phyloP scores from a whole-genome alignment of 2,329 filamentous ascomycete genomes.

The Mariannaea sp. region DNA sequence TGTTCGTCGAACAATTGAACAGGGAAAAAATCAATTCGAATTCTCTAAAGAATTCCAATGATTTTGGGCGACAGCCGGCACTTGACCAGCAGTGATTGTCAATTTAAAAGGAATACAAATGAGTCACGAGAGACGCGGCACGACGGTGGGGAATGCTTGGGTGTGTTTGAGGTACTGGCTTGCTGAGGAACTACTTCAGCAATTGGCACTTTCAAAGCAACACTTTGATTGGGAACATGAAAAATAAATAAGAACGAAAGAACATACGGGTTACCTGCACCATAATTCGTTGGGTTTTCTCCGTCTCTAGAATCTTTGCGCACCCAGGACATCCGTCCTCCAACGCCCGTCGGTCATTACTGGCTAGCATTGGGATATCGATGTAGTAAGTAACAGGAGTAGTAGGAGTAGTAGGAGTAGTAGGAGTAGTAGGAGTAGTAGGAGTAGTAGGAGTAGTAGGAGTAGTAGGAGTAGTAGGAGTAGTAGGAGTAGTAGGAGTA shows the following conservation, averaged over 20 bases:
- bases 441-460: no score
- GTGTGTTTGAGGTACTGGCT: not conserved
- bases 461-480: no score
- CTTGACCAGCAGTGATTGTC: not conserved
- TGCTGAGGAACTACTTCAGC: not conserved
- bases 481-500: no score
- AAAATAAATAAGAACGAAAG: not conserved
- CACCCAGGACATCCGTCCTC: constrained; percentile 27
- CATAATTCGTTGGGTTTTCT: constrained; percentile 19
- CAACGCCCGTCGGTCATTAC: not conserved
- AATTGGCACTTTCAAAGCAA: not conserved
- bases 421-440: not conserved
- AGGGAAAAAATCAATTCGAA: not conserved
- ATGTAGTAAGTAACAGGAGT: not conserved
- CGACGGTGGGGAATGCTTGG: not conserved
- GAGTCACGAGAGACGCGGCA: constrained; percentile 12
- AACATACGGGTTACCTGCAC: constrained; percentile 14
- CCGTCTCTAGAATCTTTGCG: constrained; percentile 32
- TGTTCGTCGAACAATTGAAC: not conserved
- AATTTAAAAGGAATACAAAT: constrained; percentile 3
- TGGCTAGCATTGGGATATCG: constrained; percentile 1
- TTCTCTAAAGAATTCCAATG: not conserved
- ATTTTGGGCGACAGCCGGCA: not conserved
- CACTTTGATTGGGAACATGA: not conserved
- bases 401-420: not conserved